Conservation (phyloP, 2,329 filamentous ascomycete species). For the Delphinella strobiligena region DNA sequence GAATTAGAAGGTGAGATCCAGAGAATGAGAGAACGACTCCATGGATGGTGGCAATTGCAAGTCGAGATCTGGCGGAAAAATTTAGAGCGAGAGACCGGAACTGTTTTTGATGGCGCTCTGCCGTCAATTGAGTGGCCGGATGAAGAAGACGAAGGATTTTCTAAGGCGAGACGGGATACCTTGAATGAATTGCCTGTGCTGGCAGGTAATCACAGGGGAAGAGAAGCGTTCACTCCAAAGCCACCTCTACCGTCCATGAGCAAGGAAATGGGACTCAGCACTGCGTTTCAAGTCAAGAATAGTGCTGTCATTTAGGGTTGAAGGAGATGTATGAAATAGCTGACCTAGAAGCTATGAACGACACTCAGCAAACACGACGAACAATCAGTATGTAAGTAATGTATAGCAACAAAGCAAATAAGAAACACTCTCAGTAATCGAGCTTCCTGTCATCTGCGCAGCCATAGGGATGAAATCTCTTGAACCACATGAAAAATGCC, state of each 20-base stretch:
- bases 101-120: constrained; percentile 1
- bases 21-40: constrained; percentile 2
- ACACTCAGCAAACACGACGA: no score
- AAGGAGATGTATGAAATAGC: no score
- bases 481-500: no score
- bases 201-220: background rate
- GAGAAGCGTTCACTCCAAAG: background rate
- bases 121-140: constrained; percentile 2
- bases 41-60: constrained; percentile 11
- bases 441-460: no score
- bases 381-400: no score
- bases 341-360: no score
- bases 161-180: background rate
- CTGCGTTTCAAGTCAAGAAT: no score
- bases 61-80: constrained; percentile 10
- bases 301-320: no score
- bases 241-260: background rate
- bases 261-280: background rate
- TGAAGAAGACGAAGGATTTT: background rate
- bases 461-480: no score
- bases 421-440: no score
- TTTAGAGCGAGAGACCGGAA: constrained; percentile 1
- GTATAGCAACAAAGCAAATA: no score
- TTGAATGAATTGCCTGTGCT: background rate
- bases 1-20: constrained; percentile 5